Percentiles rank a stretch among this genome's conserved stretches.
These are phyloP conservation scores for Blastomyces emzantsi DNA, from an alignment of 2,329 filamentous ascomycete species.

Conservation along the genomic window DNA sequence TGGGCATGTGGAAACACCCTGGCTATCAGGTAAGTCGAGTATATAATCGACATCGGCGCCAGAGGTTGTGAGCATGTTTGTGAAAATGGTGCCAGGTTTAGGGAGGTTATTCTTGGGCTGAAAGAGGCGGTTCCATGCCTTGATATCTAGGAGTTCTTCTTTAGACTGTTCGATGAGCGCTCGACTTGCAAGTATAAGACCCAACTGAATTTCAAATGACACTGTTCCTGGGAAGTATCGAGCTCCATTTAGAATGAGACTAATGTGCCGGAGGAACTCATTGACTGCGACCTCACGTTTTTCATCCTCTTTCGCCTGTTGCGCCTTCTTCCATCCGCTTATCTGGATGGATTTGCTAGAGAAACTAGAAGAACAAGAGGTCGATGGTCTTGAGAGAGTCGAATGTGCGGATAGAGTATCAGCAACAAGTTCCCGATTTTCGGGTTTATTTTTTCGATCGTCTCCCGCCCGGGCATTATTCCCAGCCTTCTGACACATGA, in stretches of 20 bases:
- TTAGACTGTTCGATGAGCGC: slow-evolving; percentile 21
- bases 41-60: slow-evolving; percentile 34
- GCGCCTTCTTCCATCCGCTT: slow-evolving; percentile 14
- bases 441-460: slow-evolving; percentile 12
- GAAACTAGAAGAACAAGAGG: background rate
- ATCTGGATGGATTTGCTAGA: background rate
- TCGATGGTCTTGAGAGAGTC: slow-evolving; percentile 4
- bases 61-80: slow-evolving; percentile 32
- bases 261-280: slow-evolving; percentile 24
- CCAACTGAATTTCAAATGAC: slow-evolving; percentile 31
- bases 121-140: slow-evolving; percentile 28
- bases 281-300: slow-evolving; percentile 15
- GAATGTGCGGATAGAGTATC: slow-evolving; percentile 22
- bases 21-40: slow-evolving; percentile 25
- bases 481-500: slow-evolving; percentile 26
- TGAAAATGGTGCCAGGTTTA: slow-evolving; percentile 28
- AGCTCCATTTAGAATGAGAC: slow-evolving; percentile 26
- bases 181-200: slow-evolving; percentile 23
- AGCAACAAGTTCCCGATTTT: slow-evolving; percentile 24
- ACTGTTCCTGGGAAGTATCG: slow-evolving; percentile 29
- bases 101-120: slow-evolving; percentile 22
- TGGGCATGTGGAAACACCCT: slow-evolving; percentile 14
- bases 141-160: slow-evolving; percentile 16
- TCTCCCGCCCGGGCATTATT: slow-evolving; percentile 18
- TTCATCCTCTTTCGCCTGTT: slow-evolving; percentile 11